These are phyloP conservation scores for Eleusine indica DNA, from an alignment of 176 grass and related monocot species.

Conservation along the genomic window DNA sequence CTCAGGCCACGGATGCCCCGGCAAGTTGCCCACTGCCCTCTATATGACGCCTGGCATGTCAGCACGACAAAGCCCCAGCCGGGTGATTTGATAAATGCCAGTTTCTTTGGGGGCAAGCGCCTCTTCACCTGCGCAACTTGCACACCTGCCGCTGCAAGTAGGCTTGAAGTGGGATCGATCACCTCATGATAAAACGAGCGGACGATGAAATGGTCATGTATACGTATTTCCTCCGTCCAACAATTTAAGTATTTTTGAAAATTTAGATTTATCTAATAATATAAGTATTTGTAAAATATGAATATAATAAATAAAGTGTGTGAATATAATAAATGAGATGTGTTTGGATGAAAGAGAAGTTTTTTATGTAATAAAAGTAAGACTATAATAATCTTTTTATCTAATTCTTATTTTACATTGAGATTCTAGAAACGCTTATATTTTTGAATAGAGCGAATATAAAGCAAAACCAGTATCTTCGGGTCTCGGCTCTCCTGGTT, in stretches of 20 bases:
- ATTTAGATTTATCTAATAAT: too few relatives aligned
- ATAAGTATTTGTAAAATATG: too few relatives aligned
- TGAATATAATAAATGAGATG: too few relatives aligned
- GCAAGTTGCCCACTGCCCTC: neutral
- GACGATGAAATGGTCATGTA: neutral
- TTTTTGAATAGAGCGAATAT: too few relatives aligned
- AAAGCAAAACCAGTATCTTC: neutral
- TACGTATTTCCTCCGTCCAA: neutral
- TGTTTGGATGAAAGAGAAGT: too few relatives aligned
- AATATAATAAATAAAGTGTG: too few relatives aligned
- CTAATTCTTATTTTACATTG: too few relatives aligned
- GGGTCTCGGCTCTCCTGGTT: neutral
- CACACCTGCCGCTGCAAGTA: neutral
- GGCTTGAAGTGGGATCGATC: neutral
- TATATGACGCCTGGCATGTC: conserved; percentile 21
- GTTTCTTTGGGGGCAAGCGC: neutral
- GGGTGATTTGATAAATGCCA: neutral
- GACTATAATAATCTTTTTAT: too few relatives aligned
- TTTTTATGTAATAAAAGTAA: too few relatives aligned
- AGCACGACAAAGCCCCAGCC: neutral
- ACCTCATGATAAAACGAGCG: neutral
- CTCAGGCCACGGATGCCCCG: neutral
- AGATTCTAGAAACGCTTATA: too few relatives aligned
- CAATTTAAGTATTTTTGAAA: too few relatives aligned
- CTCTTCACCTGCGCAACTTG: neutral